Conservation (phyloP, 1,139 yeast species). For the Geotrichum siamense region DNA sequence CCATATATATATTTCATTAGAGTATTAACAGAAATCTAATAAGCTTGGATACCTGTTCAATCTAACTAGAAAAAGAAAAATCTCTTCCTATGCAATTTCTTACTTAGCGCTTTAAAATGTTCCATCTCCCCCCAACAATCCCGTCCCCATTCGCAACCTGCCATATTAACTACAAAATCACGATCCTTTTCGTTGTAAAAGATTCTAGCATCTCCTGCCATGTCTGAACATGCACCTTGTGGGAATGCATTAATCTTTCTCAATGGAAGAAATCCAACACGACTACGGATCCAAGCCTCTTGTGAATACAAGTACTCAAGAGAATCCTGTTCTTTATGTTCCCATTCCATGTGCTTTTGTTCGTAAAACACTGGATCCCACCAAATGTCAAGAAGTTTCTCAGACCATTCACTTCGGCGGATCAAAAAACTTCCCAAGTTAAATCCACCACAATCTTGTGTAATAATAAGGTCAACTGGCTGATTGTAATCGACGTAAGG, state of each 20-base stretch:
- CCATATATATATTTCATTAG: no score
- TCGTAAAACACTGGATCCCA: conserved; percentile 98
- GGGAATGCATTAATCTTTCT: conserved; percentile 87
- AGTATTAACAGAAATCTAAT: no score
- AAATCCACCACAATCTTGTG: conserved; percentile 98
- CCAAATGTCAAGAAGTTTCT: conserved; percentile 79
- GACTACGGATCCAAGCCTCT: conserved; percentile 86
- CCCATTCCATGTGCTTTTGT: conserved; percentile 98
- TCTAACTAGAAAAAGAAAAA: conserved; percentile 30
- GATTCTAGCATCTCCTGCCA: conserved; percentile 69
- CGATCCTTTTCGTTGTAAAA: conserved; percentile 59
- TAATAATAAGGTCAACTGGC: conserved; percentile 71
- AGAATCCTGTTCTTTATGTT: conserved; percentile 95
- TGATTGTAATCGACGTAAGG: conserved; percentile 69
- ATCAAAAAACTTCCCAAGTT: conserved; percentile 85
- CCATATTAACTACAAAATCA: conserved; percentile 92
- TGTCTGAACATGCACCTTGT: conserved; percentile 76
- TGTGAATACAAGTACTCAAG: conserved; percentile 69
- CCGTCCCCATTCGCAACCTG: conserved; percentile 96
- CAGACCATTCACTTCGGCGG: conserved; percentile 81
- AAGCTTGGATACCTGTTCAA: no score
- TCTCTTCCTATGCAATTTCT: conserved; percentile 42
- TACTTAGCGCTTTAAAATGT: conserved; percentile 64
- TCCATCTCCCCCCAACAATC: conserved; percentile 98
- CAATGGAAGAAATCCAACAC: conserved; percentile 78